A percentile compares a stretch with the other conserved stretches of the same genome.
These are phyloP conservation scores for Ogataea pilisensis DNA, from an alignment of 805 yeast genomes.

Conservation along the genomic window DNA sequence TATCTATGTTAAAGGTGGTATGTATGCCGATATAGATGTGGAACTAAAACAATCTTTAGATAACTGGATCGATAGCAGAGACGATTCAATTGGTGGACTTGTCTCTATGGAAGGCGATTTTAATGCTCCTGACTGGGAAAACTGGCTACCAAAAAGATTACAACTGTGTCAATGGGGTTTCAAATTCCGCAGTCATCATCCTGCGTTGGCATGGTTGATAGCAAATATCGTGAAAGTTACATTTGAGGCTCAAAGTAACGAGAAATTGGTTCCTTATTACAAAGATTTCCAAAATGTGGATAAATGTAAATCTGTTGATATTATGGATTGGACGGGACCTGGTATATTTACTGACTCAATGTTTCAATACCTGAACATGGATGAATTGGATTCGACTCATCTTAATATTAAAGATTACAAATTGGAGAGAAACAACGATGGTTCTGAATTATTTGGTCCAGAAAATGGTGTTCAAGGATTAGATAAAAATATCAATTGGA, in stretches of 20 bases:
- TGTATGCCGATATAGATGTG: slow-evolving; percentile 51
- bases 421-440: slow-evolving; percentile 3
- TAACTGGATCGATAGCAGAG: slow-evolving; percentile 48
- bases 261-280: slow-evolving; percentile 16
- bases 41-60: slow-evolving; percentile 37
- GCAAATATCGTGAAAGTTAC: slow-evolving; percentile 44
- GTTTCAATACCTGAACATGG: slow-evolving; percentile 39
- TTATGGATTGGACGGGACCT: slow-evolving; percentile 51
- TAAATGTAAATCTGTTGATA: slow-evolving; percentile 33
- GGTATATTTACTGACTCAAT: slow-evolving; percentile 48
- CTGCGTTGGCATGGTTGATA: slow-evolving; percentile 45
- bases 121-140: slow-evolving; percentile 41
- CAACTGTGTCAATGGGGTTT: slow-evolving; percentile 53
- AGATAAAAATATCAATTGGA: slow-evolving; percentile 11
- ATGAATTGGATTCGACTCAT: not conserved
- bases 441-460: slow-evolving; percentile 15
- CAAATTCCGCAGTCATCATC: slow-evolving; percentile 54
- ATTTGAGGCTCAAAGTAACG: slow-evolving; percentile 33
- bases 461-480: slow-evolving; percentile 1
- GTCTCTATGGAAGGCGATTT: slow-evolving; percentile 46
- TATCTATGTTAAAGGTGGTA: slow-evolving; percentile 47
- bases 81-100: slow-evolving; percentile 41
- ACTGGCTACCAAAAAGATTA: slow-evolving; percentile 38
- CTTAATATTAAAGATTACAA: slow-evolving; percentile 13
- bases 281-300: slow-evolving; percentile 26